Evolutionary conservation across 2,329 filamentous ascomycete genomes (phyloP), one percentile per base, ranked within the genome.

Genomic region (Coniochaeta prunicola): DNA sequence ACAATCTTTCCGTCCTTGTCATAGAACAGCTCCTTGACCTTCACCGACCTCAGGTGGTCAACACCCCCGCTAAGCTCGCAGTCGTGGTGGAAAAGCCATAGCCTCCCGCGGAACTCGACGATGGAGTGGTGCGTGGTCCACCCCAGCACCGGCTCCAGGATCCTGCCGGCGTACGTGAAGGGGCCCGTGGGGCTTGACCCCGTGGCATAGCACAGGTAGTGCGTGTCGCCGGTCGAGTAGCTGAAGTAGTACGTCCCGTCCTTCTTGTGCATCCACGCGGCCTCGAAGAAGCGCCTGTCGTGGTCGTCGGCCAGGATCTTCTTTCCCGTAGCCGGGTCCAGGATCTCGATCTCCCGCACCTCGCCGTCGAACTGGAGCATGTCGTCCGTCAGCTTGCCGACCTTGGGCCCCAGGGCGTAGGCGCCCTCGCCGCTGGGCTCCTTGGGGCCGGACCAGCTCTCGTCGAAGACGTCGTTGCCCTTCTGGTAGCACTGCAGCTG

Each of bases 41-140:
- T 91, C 40, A 91, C 88, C 63, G 81, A 86, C 60, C 89, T 76
- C 72, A 92, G 68, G 70, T 92, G 89, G 67, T 87, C 84, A 57
- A 89, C 83, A 0, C 88, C 88, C 17, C 79, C 77, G 58, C 85
- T 89, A 59, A 91, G 70, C 68, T 84, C 82, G 60, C 85, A 85
- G 73, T 92, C 89, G 68, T 92, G 89, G 69, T 91, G 85, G 70
- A 92, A 92, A 59, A 92, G 70, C 72, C 84, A 92, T 83, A 88
- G 91, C 63, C 80, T 82, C 4, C 81, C 86, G 71, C 83, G 70
- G 67, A 89, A 90, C 76, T 91, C 87, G 10, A 87, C 87, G 64
- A 92, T 87, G 3, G 85, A 89, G 70, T 92, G 89, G 73, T 92
- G 89, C 58, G 89, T 92, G 48, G 89, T 92, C 89, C 89, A 92